Evolutionary conservation across 345 rosid species (phyloP).

Genomic region (Citrus maxima): DNA sequence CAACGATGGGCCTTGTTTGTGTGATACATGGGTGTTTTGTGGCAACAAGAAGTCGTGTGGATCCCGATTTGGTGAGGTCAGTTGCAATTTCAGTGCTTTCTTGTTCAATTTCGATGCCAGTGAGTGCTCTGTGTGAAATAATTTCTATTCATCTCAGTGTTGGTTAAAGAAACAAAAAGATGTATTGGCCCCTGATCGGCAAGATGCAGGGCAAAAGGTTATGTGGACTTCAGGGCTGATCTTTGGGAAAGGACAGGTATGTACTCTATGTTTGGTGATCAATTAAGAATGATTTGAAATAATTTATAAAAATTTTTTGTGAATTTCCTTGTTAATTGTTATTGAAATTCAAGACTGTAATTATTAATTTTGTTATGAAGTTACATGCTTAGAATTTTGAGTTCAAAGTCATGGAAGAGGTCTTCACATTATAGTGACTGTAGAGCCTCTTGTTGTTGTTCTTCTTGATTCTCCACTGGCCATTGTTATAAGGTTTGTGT

Average conservation of each 20-base stretch:
- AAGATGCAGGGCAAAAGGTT: slow-evolving; percentile 50
- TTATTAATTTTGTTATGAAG: background rate
- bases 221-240: slow-evolving; percentile 94
- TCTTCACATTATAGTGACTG: background rate
- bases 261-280: slow-evolving; percentile 1
- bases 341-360: background rate
- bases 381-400: background rate
- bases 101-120: slow-evolving; percentile 4
- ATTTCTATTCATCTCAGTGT: slow-evolving; percentile 45
- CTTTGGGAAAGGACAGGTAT: slow-evolving; percentile 94
- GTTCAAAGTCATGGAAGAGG: background rate
- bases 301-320: background rate
- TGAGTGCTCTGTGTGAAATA: background rate
- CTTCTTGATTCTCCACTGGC: background rate
- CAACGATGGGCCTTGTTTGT: slow-evolving; percentile 86
- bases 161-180: slow-evolving; percentile 98
- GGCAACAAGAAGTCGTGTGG: slow-evolving; percentile 77
- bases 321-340: background rate
- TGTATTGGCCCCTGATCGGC: slow-evolving; percentile 57
- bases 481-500: background rate
- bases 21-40: slow-evolving; percentile 95
- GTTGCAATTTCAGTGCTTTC: slow-evolving; percentile 12
- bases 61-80: slow-evolving; percentile 85
- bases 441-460: background rate
- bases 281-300: background rate